Percentiles rank a stretch among this genome's conserved stretches.
phyloP scores from a whole-genome alignment of 345 rosid species.

The Trapa bicornis region DNA sequence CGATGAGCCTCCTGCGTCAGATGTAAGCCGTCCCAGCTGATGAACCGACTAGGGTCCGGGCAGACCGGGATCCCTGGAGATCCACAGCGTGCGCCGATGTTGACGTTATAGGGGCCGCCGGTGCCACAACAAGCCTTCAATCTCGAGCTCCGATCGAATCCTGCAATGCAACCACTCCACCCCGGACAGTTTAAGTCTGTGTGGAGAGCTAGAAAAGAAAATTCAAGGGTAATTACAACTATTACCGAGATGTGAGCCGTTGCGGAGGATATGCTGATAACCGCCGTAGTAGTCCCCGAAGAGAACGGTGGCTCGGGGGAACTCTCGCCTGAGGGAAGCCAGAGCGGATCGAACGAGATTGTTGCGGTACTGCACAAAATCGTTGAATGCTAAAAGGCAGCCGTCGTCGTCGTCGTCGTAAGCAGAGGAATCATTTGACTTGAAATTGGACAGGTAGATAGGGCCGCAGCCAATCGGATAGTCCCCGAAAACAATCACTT shows the following conservation, averaged over 20 bases:
- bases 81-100: slow-evolving; percentile 10
- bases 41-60: slow-evolving; percentile 7
- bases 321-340: slow-evolving; percentile 7
- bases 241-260: not conserved
- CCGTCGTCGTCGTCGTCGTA: slow-evolving; percentile 7
- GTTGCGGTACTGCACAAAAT: slow-evolving; percentile 11
- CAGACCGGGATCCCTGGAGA: slow-evolving; percentile 1
- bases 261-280: slow-evolving; percentile 6
- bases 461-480: slow-evolving; percentile 13
- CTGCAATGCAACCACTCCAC: not conserved
- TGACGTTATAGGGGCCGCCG: slow-evolving; percentile 13
- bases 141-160: slow-evolving; percentile 5
- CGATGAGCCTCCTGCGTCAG: slow-evolving; percentile 10
- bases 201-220: no score
- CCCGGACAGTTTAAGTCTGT: no score
- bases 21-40: slow-evolving; percentile 19
- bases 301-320: slow-evolving; percentile 8
- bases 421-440: not conserved
- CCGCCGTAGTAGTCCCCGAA: slow-evolving; percentile 17
- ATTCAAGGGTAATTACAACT: not conserved
- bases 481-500: slow-evolving; percentile 11
- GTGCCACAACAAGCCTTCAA: slow-evolving; percentile 15
- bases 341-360: slow-evolving; percentile 6
- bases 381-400: slow-evolving; percentile 9
- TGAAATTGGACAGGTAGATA: slow-evolving; percentile 4